These are phyloP conservation scores for Aquilaria malaccensis DNA, from an alignment of 345 rosid genomes.

Conservation along the genomic window DNA sequence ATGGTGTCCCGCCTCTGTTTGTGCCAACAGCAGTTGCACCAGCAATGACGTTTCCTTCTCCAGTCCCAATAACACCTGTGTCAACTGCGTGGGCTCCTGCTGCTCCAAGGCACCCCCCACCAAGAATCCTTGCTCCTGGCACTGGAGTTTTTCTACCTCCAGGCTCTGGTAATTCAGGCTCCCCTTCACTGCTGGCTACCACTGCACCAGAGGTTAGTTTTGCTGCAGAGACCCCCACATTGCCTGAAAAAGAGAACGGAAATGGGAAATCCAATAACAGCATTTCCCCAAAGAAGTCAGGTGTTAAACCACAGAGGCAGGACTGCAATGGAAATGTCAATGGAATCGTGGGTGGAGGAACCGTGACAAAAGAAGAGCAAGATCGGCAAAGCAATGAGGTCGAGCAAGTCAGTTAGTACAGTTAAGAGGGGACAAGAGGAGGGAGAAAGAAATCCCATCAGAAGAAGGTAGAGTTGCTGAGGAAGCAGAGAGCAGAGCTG, in stretches of 20 bases:
- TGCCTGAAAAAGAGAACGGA: conserved; percentile 24
- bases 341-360: conserved; percentile 11
- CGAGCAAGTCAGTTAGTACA: conserved; percentile 23
- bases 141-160: conserved; percentile 97
- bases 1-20: conserved; percentile 45
- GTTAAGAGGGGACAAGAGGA: conserved; percentile 12
- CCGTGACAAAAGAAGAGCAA: conserved; percentile 22
- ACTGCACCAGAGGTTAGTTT: conserved; percentile 17
- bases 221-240: conserved; percentile 15
- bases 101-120: conserved; percentile 55
- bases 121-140: conserved; percentile 65
- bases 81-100: conserved; percentile 61
- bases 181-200: conserved; percentile 23
- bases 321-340: conserved; percentile 36
- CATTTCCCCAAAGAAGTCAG: conserved; percentile 17
- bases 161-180: conserved; percentile 36
- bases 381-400: conserved; percentile 16
- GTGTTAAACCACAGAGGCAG: conserved; percentile 18
- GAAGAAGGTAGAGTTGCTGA: no score
- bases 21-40: conserved; percentile 42
- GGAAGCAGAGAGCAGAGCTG: no score
- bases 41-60: conserved; percentile 50
- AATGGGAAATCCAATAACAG: conserved; percentile 18
- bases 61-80: conserved; percentile 48
- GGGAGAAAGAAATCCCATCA: no score